Base-by-base conservation (phyloP, 169 alveolate genomes). In the Cryptosporidium viatorum region DNA sequence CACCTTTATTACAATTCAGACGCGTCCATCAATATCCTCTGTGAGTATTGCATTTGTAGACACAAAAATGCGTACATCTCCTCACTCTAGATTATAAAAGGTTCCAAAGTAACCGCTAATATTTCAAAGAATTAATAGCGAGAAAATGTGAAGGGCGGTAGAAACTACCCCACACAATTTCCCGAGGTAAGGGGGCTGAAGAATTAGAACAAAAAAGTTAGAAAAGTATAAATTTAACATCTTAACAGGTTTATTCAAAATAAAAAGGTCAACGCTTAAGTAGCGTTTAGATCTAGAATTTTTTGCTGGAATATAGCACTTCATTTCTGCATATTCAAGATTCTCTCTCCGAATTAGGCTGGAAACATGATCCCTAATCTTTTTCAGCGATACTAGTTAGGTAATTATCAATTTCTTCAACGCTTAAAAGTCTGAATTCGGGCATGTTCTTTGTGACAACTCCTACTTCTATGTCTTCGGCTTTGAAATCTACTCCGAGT, bases 401-500 rank as follows among this genome's bases (percentile, higher is more conserved):
- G 59, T 93, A 93, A 65, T 92, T 87, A 55, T 96, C 98, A 50
- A 96, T 94, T 85, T 95, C 98, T 51, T 91, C 91, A 84, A 94
- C 97, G 52, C 95, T 84, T 48, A 97, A 93, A 58, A 93, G 96
- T 68, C 96, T 93, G 91, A 97, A 96, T 71, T 91, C 91, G 1
- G 96, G 97, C 86, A 93, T 93, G 33, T 92, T 94, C 41, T 74
- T 85, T 35, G 98, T 95, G 52, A 95, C 96, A 43, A 97, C 91
- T 7, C 97, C 99, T 67, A 96, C 95, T 91, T 97, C 99, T 51
- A 97, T 96, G 75, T 95, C 97, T 59, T 92, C 93, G n/a, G 98
- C 95, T 69, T 95, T 96, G 85, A 94, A 93, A 59, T 93, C 96
- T 50, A 92, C 91, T n/a, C 93, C 93, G 21, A 93, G 51, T 21